A percentile compares a stretch with the other conserved stretches of the same genome.
Conservation (phyloP, 768 basidiomycete genomes). For the Pulveroboletus ravenelii region DNA sequence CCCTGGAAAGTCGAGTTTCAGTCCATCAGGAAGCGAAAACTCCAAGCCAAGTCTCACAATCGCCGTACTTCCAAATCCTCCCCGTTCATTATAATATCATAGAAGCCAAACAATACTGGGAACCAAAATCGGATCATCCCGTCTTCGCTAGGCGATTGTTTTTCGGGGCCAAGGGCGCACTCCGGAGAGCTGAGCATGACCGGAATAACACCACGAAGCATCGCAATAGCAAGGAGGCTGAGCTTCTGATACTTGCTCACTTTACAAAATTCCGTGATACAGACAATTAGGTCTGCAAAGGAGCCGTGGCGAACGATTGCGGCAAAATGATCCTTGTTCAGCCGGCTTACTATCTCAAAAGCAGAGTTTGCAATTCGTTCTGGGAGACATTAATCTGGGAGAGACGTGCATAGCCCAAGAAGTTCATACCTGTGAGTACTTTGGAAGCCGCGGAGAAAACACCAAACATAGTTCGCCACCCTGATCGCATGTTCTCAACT, state of each 20-base stretch:
- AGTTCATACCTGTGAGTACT: slow-evolving; percentile 69
- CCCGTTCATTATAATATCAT: slow-evolving; percentile 99
- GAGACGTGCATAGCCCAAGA: background rate
- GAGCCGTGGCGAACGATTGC: slow-evolving; percentile 91
- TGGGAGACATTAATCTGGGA: slow-evolving; percentile 24
- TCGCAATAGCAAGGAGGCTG: slow-evolving; percentile 90
- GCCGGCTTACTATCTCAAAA: slow-evolving; percentile 89
- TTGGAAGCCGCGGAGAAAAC: slow-evolving; percentile 97
- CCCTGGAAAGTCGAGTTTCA: slow-evolving; percentile 43
- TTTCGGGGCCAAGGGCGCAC: slow-evolving; percentile 38
- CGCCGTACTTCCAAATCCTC: slow-evolving; percentile 97
- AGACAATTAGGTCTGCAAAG: slow-evolving; percentile 93
- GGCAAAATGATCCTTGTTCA: slow-evolving; percentile 87
- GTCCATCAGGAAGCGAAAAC: slow-evolving; percentile 2
- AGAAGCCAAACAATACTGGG: slow-evolving; percentile 95
- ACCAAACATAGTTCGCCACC: slow-evolving; percentile 99
- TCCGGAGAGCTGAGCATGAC: slow-evolving; percentile 86
- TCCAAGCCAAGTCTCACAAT: slow-evolving; percentile 55
- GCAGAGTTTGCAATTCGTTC: slow-evolving; percentile 91
- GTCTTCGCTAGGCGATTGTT: slow-evolving; percentile 55
- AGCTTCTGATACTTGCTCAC: slow-evolving; percentile 99
- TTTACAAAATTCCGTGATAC: slow-evolving; percentile 99
- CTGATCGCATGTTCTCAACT: slow-evolving; percentile 92
- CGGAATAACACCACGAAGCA: slow-evolving; percentile 90
- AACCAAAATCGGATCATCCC: slow-evolving; percentile 97